Evolutionary conservation across 306 rosid species (phyloP).

Genomic region (Trifolium subterraneum): DNA sequence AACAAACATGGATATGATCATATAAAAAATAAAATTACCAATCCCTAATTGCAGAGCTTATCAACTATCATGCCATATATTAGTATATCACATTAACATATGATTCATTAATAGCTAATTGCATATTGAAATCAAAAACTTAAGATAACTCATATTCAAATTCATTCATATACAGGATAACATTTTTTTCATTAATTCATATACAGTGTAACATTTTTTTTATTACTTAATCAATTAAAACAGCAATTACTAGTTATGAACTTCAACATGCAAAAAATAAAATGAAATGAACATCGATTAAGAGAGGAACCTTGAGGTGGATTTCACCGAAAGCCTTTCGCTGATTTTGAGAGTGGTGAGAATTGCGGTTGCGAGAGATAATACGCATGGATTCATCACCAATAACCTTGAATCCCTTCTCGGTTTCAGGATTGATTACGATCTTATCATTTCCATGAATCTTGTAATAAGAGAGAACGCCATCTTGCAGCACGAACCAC

Average conservation of each 20-base stretch:
- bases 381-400: slow-evolving; percentile 80
- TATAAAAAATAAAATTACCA: slow-evolving; percentile 5
- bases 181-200: too few species aligned
- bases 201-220: not conserved
- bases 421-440: slow-evolving; percentile 75
- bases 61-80: not conserved
- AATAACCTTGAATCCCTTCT: slow-evolving; percentile 84
- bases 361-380: slow-evolving; percentile 56
- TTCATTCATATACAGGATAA: not conserved
- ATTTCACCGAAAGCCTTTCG: slow-evolving; percentile 63
- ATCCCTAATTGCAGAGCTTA: not conserved
- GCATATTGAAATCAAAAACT: not conserved
- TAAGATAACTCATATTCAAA: slow-evolving; percentile 1
- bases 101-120: not conserved
- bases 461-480: slow-evolving; percentile 88
- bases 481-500: slow-evolving; percentile 89
- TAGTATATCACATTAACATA: not conserved
- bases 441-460: slow-evolving; percentile 90
- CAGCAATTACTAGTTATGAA: not conserved
- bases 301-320: slow-evolving; percentile 47
- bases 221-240: not conserved
- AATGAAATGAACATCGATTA: not conserved
- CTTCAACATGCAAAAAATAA: not conserved
- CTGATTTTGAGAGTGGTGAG: slow-evolving; percentile 6
- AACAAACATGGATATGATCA: not conserved